Evolutionary conservation across 1,284 basidiomycete genomes (phyloP), one percentile per base, ranked within the genome.

Genomic region (Cryptococcus sp.): DNA sequence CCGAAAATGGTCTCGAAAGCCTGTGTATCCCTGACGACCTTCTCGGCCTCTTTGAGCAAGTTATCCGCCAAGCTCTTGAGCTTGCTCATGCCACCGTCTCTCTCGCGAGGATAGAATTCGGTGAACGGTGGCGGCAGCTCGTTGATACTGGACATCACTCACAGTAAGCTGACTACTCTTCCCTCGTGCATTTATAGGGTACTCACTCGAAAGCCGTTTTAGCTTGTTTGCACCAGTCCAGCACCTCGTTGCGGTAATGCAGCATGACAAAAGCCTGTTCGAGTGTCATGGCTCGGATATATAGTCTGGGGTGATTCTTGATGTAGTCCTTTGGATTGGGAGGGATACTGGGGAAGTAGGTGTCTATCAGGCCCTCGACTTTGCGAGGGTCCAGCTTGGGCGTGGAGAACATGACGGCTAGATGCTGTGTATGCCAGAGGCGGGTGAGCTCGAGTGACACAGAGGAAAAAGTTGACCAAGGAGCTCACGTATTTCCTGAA

Each of bases 301-400:
- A 66, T 10, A 68, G 57, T 53, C 61, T 48, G 8, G 35, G 49
- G 45, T 56, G 51, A 20, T n/a, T 19, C 16, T 42, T 49, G 22
- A 50, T 44, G n/a, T 16, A 19, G 1, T 40, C 22, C 39, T 47
- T 22, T 23, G 20, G 15, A 3, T 13, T 41, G 44, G 4, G 38
- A 48, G 31, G 23, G 31, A 35, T 35, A 35, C 13, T 35, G 41
- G 70, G 70, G 44, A 72, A 68, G 53, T 70, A 70, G 10, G 46
- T 47, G 46, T 72, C 60, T 15, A 67, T 45, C 13, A 69, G 55
- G n/a, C 40, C 13, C 25, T 49, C 22, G 10, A 63, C 49, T n/a
- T 47, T 31, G 25, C 46, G 45, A 11, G 53, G 60, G 25, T 45
- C 35, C 7, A 59, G 15, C 8, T 49, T 53, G 4, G 57, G 54